These are phyloP conservation scores for Beta lomatogona DNA, from an alignment of 179 eudicot genomes.

Conservation along the genomic window DNA sequence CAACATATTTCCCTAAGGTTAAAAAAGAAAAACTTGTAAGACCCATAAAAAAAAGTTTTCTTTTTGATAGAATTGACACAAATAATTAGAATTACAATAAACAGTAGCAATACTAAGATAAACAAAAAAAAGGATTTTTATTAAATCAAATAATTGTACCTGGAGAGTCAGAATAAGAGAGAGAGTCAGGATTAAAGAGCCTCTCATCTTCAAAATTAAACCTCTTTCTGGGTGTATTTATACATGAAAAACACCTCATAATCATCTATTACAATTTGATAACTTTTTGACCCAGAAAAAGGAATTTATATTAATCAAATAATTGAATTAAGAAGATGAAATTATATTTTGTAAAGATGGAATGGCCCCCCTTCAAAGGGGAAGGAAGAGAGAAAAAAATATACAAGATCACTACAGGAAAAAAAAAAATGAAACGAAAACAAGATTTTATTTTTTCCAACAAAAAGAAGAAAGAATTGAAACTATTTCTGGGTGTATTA, in stretches of 20 bases:
- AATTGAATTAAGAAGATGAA: background rate
- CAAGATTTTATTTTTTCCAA: background rate
- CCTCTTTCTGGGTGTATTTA: conserved; percentile 42
- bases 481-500: conserved; percentile 5
- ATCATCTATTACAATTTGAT: background rate
- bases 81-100: too few relatives aligned
- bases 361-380: conserved; percentile 14
- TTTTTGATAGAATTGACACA: too few relatives aligned
- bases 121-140: too few relatives aligned
- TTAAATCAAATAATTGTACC: conserved; percentile 32
- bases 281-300: background rate
- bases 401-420: background rate
- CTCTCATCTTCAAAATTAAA: conserved; percentile 41
- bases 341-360: background rate
- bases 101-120: background rate
- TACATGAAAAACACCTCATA: conserved; percentile 79
- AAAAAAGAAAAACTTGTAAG: too few relatives aligned
- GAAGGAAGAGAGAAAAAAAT: conserved; percentile 11
- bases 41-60: too few relatives aligned
- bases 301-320: background rate
- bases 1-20: too few relatives aligned
- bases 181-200: conserved; percentile 35
- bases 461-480: background rate
- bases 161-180: conserved; percentile 35
- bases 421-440: background rate